These are phyloP conservation scores for Mantamonas sphyraenae DNA, from an alignment of 78 protist species.

Conservation along the genomic window DNA sequence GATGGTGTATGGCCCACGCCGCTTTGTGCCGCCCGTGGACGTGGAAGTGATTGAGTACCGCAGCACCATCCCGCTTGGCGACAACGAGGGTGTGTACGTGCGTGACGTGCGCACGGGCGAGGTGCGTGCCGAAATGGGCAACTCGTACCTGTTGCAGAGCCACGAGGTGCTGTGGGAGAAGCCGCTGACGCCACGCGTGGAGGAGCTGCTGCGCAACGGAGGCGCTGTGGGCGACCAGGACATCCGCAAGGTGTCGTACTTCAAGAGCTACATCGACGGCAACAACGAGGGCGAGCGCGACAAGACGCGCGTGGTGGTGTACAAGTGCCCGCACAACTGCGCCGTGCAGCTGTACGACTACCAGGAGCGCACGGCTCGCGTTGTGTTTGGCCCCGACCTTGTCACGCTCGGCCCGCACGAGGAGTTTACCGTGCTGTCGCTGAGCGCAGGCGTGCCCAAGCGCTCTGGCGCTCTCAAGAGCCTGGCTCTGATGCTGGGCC, in stretches of 20 bases:
- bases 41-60: slow-evolving; percentile 7
- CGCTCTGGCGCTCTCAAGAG: slow-evolving; percentile 43
- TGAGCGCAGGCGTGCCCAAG: slow-evolving; percentile 69
- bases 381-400: slow-evolving; percentile 65
- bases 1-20: slow-evolving; percentile 60
- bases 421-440: slow-evolving; percentile 63
- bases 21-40: slow-evolving; percentile 61
- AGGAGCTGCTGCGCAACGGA: slow-evolving; percentile 34
- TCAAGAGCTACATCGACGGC: too few relatives aligned
- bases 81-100: slow-evolving; percentile 76
- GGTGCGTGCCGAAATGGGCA: slow-evolving; percentile 60
- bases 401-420: slow-evolving; percentile 71
- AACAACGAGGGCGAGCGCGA: slow-evolving; percentile 45
- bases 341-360: slow-evolving; percentile 75
- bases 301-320: slow-evolving; percentile 60
- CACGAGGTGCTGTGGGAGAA: slow-evolving; percentile 74
- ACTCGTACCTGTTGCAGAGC: slow-evolving; percentile 54
- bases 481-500: slow-evolving; percentile 61
- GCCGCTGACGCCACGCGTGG: slow-evolving; percentile 57
- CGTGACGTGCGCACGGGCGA: slow-evolving; percentile 69
- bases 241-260: too few relatives aligned
- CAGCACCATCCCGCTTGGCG: slow-evolving; percentile 48
- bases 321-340: slow-evolving; percentile 69
- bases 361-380: slow-evolving; percentile 54
- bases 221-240: neutral